phyloP scores from a whole-genome alignment of 2,329 filamentous ascomycete genomes.

The Exophiala viscosa region DNA sequence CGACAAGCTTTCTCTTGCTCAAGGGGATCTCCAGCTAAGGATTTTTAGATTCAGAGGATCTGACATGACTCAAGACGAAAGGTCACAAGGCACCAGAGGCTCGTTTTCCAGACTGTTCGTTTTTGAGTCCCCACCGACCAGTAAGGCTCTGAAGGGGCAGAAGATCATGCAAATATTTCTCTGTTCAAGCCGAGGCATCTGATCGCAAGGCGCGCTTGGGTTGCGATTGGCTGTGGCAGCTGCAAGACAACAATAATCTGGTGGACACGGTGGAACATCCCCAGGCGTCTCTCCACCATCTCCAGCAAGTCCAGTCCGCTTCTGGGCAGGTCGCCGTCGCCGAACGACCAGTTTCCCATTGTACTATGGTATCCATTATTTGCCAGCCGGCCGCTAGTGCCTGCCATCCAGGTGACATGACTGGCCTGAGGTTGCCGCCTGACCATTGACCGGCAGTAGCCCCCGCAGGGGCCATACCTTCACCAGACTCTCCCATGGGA shows the following conservation, averaged over 20 bases:
- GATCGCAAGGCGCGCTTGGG: not conserved
- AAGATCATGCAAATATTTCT: not conserved
- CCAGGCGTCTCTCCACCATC: not conserved
- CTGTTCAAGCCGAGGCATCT: not conserved
- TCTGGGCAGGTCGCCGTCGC: conserved; percentile 2
- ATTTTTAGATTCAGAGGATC: not conserved
- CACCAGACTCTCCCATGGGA: not conserved
- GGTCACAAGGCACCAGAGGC: not conserved
- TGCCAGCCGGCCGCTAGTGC: not conserved
- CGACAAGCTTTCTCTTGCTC: no score
- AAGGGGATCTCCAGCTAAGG: no score
- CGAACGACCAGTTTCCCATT: not conserved
- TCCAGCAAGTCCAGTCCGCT: not conserved
- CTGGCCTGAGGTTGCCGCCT: not conserved
- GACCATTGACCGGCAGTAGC: not conserved
- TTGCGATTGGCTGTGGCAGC: not conserved
- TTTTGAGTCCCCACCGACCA: not conserved
- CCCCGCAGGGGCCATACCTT: not conserved
- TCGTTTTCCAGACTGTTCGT: not conserved
- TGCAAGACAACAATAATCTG: not conserved
- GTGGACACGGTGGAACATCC: not conserved
- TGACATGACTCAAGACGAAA: not conserved
- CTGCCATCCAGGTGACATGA: conserved; percentile 1
- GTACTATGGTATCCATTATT: not conserved
- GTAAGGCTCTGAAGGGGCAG: not conserved